Conservation (phyloP, 805 yeast genomes). For the Candida chilensis region DNA sequence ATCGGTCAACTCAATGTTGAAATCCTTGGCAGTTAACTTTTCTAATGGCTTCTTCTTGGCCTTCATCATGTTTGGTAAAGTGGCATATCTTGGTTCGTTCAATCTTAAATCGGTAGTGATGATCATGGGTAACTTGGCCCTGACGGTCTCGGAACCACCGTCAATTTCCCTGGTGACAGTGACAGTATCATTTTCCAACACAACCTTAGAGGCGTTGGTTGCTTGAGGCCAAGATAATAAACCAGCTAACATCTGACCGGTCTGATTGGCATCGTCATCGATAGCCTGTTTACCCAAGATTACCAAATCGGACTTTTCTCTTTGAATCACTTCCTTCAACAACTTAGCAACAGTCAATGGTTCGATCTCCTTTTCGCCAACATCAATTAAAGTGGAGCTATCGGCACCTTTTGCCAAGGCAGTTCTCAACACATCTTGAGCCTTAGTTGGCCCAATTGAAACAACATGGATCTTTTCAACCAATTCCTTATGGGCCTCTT, state of each 20-base stretch:
- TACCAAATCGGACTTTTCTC: constrained; percentile 66
- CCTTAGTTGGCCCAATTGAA: constrained; percentile 78
- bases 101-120: constrained; percentile 90
- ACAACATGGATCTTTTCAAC: constrained; percentile 88
- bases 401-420: constrained; percentile 96
- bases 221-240: constrained; percentile 94
- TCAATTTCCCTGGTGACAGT: constrained; percentile 88
- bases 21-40: constrained; percentile 49
- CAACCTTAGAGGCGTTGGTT: constrained; percentile 86
- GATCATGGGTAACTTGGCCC: constrained; percentile 72
- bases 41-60: constrained; percentile 94
- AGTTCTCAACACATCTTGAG: constrained; percentile 81
- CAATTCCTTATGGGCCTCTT: constrained; percentile 50
- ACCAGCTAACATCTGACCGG: constrained; percentile 96
- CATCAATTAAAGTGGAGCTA: constrained; percentile 71
- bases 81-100: constrained; percentile 93
- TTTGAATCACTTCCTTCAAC: constrained; percentile 61
- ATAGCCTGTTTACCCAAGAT: constrained; percentile 95
- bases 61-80: constrained; percentile 94
- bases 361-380: constrained; percentile 66
- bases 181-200: constrained; percentile 43
- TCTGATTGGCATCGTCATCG: constrained; percentile 91
- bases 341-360: constrained; percentile 88
- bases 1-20: constrained; percentile 55
- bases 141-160: constrained; percentile 84